phyloP scores from a whole-genome alignment of 2,329 filamentous ascomycete species.

The Penicillium sp. region DNA sequence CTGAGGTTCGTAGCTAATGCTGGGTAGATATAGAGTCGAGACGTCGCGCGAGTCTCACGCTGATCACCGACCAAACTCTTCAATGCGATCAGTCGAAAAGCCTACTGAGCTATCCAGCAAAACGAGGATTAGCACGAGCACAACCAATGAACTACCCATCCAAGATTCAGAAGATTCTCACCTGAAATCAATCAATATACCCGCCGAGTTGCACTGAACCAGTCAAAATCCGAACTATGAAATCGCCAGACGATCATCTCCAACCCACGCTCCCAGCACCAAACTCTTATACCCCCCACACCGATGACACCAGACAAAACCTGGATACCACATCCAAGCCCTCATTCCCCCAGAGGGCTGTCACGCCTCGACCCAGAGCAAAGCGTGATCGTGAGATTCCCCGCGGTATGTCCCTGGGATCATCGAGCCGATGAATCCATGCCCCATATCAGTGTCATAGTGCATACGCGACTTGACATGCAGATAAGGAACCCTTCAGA shows the following conservation, averaged over 20 bases:
- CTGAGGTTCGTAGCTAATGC: not conserved
- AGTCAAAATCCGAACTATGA: not conserved
- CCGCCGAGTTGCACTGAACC: no score
- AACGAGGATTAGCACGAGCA: not conserved
- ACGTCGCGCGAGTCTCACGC: no score
- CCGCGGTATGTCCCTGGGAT: not conserved
- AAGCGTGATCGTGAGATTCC: not conserved
- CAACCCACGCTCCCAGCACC: not conserved
- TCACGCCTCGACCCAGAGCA: not conserved
- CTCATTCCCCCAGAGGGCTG: slow-evolving; percentile 26
- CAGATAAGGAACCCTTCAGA: not conserved
- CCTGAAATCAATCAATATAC: not conserved
- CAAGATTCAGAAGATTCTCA: not conserved
- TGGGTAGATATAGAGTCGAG: not conserved
- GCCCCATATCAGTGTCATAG: not conserved
- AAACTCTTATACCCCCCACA: not conserved
- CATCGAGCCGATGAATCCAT: no score
- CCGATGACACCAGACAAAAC: not conserved
- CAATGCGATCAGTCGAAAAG: not conserved
- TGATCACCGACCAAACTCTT: not conserved
- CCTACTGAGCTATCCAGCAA: not conserved
- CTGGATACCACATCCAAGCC: slow-evolving; percentile 9
- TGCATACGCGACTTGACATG: not conserved
- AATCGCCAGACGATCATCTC: not conserved
- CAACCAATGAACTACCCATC: not conserved